Evolutionary conservation across 2,329 filamentous ascomycete species (phyloP), one percentile per base, ranked within the genome.

Genomic region (Colletotrichum noveboracense): DNA sequence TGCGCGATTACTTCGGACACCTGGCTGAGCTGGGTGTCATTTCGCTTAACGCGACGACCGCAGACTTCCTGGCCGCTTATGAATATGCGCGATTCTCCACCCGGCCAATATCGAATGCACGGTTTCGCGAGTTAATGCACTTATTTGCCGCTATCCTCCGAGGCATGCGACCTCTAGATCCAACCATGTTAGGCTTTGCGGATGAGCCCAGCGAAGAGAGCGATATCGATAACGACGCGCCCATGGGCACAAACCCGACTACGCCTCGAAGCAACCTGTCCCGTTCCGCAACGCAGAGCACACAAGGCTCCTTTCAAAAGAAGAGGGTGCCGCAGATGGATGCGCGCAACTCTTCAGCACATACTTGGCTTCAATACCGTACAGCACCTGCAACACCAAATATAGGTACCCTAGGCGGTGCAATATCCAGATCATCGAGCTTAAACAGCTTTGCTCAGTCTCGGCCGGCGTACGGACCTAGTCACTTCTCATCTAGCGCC

Each of bases 1-100:
- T 98, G 77, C 91, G 96, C 66, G 92, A 95, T 76, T 98, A 98
- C 81, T 86, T 98, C 5, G 86, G 87, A 2, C 93, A 95, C 76
- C 91, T 98, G 7, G 89, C 91, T 7, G 87, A 88, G 5, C 85
- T 98, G 28, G 91, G 91, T 5, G 90, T 98, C 7, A 80, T 93
- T n/a, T 81, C 82, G 24, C 80, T 85, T 66, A 82, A 83, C 34
- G 74, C 87, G 3, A 83, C 83, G 3, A 93, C 82, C 78, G 88
- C 78, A 82, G 91, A 83, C 77, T 99, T 98, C 81, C 85, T 98
- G 24, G 84, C 89, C 2, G 86, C 91, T 24, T 99, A 98, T 85
- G 97, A 98, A 85, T 88, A 91, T 73, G 95, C 96, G 4, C 93
- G 96, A 55, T 99, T 98, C 85, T 96, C 95, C 3, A 91, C 90